These are phyloP conservation scores for Lithospermum erythrorhizon DNA, from an alignment of 257 asterid genomes.

Conservation along the genomic window DNA sequence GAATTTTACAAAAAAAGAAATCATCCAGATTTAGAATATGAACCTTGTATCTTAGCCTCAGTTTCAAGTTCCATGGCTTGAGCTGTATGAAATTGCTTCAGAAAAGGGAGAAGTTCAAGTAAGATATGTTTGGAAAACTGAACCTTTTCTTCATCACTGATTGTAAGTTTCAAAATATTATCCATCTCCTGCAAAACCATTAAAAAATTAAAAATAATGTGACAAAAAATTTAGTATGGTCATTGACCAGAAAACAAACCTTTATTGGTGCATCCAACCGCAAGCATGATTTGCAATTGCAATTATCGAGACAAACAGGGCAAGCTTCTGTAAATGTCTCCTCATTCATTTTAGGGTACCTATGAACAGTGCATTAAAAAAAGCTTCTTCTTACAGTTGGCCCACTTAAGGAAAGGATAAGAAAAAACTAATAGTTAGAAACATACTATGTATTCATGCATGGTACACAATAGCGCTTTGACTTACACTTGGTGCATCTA, in stretches of 20 bases:
- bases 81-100: slow-evolving; percentile 39
- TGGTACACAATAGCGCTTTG: slow-evolving; percentile 59
- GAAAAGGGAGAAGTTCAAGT: slow-evolving; percentile 54
- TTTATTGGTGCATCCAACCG: slow-evolving; percentile 38
- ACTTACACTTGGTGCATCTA: slow-evolving; percentile 51
- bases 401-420: no score
- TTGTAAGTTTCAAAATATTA: slow-evolving; percentile 19
- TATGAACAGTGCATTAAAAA: no score
- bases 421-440: background rate
- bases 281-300: slow-evolving; percentile 90
- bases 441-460: slow-evolving; percentile 66
- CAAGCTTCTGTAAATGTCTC: slow-evolving; percentile 63
- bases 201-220: slow-evolving; percentile 6
- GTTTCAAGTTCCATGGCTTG: slow-evolving; percentile 53
- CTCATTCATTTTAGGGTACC: slow-evolving; percentile 62
- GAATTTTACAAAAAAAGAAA: no score
- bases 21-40: slow-evolving; percentile 2
- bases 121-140: slow-evolving; percentile 47
- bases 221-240: background rate
- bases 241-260: slow-evolving; percentile 18
- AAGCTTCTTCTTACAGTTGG: no score
- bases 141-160: slow-evolving; percentile 27
- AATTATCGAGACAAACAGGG: slow-evolving; percentile 64
- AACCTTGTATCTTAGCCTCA: slow-evolving; percentile 65
- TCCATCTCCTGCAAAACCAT: background rate